Conservation (phyloP, 768 basidiomycete genomes). For the Punctularia strigosozonata region DNA sequence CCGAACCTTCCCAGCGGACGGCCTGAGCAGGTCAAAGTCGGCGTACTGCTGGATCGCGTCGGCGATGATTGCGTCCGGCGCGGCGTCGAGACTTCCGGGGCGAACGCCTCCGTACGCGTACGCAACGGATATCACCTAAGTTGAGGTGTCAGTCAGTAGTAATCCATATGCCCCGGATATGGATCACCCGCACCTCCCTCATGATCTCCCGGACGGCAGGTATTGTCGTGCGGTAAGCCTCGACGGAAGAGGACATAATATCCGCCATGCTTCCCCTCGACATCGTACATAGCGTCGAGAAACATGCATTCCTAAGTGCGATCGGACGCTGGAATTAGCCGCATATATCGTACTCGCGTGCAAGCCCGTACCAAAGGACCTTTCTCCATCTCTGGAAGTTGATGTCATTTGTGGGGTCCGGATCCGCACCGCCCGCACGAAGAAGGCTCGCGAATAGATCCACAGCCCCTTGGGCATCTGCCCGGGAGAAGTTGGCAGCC, state of each 20-base stretch:
- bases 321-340: background rate
- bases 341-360: background rate
- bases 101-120: conserved; percentile 8
- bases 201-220: conserved; percentile 12
- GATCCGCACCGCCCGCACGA: conserved; percentile 10
- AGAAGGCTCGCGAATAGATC: conserved; percentile 12
- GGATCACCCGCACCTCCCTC: conserved; percentile 12
- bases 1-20: background rate
- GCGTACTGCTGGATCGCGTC: conserved; percentile 4
- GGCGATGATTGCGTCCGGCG: conserved; percentile 13
- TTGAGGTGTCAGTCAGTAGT: background rate
- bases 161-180: background rate
- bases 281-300: conserved; percentile 19
- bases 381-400: conserved; percentile 19
- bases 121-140: conserved; percentile 15
- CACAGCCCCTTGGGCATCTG: conserved; percentile 6
- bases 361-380: conserved; percentile 14
- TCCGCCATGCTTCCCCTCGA: conserved; percentile 14
- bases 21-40: conserved; percentile 1
- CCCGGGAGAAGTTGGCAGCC: conserved; percentile 1
- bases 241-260: conserved; percentile 12
- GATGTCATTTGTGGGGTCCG: conserved; percentile 14
- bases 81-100: conserved; percentile 12
- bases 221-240: conserved; percentile 7
- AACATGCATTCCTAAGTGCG: conserved; percentile 17